phyloP scores from a whole-genome alignment of 139 green algal species.

The Medakamo hakoo region DNA sequence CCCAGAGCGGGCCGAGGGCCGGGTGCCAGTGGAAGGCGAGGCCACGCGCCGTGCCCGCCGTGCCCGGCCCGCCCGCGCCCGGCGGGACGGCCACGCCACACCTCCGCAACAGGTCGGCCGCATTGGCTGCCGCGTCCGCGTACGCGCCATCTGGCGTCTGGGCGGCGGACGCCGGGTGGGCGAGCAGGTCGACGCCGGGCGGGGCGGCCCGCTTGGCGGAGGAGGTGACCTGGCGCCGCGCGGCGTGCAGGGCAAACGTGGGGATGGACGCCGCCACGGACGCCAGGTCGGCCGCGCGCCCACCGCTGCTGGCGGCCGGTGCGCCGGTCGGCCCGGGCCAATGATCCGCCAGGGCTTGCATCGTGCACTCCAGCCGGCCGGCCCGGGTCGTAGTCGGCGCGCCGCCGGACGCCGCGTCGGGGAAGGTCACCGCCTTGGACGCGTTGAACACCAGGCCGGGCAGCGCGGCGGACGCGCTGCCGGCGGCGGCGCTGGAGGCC shows the following conservation, averaged over 20 bases:
- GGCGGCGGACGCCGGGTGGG: too few species aligned
- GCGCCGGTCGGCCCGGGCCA: conserved; percentile 28
- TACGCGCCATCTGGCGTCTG: conserved; percentile 97
- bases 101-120: conserved; percentile 44
- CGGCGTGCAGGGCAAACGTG: conserved; percentile 81
- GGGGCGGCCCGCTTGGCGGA: conserved; percentile 72
- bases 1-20: conserved; percentile 84
- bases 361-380: conserved; percentile 94
- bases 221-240: conserved; percentile 41
- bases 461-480: conserved; percentile 41
- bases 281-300: background rate
- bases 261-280: conserved; percentile 25
- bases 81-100: conserved; percentile 25
- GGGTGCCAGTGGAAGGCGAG: conserved; percentile 83
- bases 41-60: conserved; percentile 49
- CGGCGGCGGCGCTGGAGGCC: conserved; percentile 13
- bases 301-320: conserved; percentile 8
- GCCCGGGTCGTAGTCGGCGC: conserved; percentile 27
- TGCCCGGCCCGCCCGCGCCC: conserved; percentile 27
- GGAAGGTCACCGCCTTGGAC: conserved; percentile 51
- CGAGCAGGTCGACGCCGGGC: conserved; percentile 45
- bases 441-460: conserved; percentile 94
- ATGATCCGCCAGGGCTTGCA: conserved; percentile 87
- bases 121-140: conserved; percentile 84
- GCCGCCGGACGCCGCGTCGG: conserved; percentile 16